phyloP scores from a whole-genome alignment of 2,329 filamentous ascomycete species.

The Mycosphaerelloides madeirae region DNA sequence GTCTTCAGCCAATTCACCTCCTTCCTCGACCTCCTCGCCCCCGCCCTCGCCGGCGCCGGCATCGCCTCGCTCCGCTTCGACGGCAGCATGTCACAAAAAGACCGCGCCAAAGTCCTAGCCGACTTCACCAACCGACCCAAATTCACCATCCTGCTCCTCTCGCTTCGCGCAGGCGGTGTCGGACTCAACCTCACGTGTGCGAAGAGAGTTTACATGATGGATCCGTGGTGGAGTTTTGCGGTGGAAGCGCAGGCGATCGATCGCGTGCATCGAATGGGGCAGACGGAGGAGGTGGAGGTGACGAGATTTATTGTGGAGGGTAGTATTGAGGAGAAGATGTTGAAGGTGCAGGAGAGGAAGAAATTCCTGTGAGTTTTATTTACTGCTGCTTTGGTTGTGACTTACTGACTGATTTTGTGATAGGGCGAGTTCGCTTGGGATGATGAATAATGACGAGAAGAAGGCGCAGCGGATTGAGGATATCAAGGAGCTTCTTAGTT shows the following conservation, averaged over 20 bases:
- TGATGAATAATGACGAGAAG: slow-evolving; percentile 94
- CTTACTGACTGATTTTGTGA: slow-evolving; percentile 28
- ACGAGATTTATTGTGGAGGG: slow-evolving; percentile 82
- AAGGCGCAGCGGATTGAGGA: slow-evolving; percentile 86
- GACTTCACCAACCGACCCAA: slow-evolving; percentile 58
- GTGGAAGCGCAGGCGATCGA: slow-evolving; percentile 97
- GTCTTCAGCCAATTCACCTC: slow-evolving; percentile 98
- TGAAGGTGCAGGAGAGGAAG: slow-evolving; percentile 89
- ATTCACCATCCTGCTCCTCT: slow-evolving; percentile 74
- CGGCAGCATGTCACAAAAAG: slow-evolving; percentile 81
- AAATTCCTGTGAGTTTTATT: slow-evolving; percentile 93
- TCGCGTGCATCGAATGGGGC: slow-evolving; percentile 94
- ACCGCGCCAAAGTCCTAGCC: slow-evolving; percentile 69
- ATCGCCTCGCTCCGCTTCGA: slow-evolving; percentile 85
- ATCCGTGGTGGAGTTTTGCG: slow-evolving; percentile 98
- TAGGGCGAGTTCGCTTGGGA: slow-evolving; percentile 87
- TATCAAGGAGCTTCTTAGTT: slow-evolving; percentile 81
- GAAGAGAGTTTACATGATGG: slow-evolving; percentile 95
- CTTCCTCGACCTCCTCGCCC: slow-evolving; percentile 86
- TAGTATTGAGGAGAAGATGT: slow-evolving; percentile 93
- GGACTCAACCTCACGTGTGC: slow-evolving; percentile 89
- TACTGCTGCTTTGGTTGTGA: too few species aligned
- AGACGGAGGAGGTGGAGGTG: slow-evolving; percentile 78
- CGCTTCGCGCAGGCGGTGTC: slow-evolving; percentile 83
- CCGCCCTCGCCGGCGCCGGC: slow-evolving; percentile 65